Evolutionary conservation across 768 basidiomycete species (phyloP).

Genomic region (Boletus patriciae): DNA sequence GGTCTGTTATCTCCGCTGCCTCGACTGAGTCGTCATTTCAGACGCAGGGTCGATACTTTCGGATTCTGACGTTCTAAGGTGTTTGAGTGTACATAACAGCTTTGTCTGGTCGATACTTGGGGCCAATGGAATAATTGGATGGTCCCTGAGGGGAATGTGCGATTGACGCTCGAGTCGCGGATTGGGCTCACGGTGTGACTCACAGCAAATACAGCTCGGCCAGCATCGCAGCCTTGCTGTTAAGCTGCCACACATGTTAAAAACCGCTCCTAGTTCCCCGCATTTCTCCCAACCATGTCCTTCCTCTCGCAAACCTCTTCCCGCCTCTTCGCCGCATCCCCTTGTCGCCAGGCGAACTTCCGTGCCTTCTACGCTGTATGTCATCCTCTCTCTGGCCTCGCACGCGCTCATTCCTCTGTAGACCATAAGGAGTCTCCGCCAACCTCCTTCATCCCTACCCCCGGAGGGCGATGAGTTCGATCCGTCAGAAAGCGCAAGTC

Average conservation of each 20-base stretch:
- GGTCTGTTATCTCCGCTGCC: not conserved
- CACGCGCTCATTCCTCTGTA: slow-evolving; percentile 24
- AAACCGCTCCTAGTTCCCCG: not conserved
- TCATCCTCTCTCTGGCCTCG: not conserved
- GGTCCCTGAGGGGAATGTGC: slow-evolving; percentile 17
- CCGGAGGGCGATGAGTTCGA: slow-evolving; percentile 28
- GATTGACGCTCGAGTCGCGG: slow-evolving; percentile 26
- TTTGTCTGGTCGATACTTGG: not conserved
- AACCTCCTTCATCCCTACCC: slow-evolving; percentile 6
- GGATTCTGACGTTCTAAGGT: slow-evolving; percentile 31
- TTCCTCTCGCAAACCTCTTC: slow-evolving; percentile 7
- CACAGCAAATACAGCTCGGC: slow-evolving; percentile 30
- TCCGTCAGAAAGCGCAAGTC: slow-evolving; percentile 51
- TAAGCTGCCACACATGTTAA: slow-evolving; percentile 22
- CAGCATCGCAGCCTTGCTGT: slow-evolving; percentile 15
- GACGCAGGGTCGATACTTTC: slow-evolving; percentile 26
- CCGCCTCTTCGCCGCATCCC: slow-evolving; percentile 27
- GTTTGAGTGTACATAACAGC: no score
- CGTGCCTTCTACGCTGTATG: slow-evolving; percentile 59
- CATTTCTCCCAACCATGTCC: slow-evolving; percentile 19
- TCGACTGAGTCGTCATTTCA: slow-evolving; percentile 4
- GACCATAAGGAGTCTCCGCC: slow-evolving; percentile 35
- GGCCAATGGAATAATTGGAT: not conserved
- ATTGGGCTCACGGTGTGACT: slow-evolving; percentile 14
- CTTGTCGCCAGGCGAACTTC: slow-evolving; percentile 42